Evolutionary conservation across 2,329 filamentous ascomycete species (phyloP), one percentile per base, ranked within the genome.

Genomic region (Aspergillus latus): DNA sequence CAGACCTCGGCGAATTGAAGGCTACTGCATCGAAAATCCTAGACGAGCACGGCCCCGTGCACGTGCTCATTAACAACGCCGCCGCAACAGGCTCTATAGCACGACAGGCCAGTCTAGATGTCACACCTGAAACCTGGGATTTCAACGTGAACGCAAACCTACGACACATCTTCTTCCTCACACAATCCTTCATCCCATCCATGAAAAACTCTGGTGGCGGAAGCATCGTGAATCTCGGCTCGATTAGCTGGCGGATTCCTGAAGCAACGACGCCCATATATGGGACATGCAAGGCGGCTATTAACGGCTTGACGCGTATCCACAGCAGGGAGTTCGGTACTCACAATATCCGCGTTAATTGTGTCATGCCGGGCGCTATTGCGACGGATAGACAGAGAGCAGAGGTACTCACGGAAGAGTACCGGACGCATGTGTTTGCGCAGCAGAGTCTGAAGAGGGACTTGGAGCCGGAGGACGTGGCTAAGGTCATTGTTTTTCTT

Each of bases 331-430:
- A 77, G 64, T 71, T 76, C 49, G 75, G 74, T 0, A 44, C 34
- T 5, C 54, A 61, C n/a, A 71, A 72, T 1, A 67, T 78, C 15
- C 59, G 78, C 0, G 74, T 81, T 5, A 82, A 82, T 51, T 79
- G 76, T 54, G 74, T 82, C 30, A 78, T 81, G 76, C 79, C 80
- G 0, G 78, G 78, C 0, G 69, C 76, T 2, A 77, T 81, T 32
- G 77, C 76, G 1, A 81, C 79, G 5, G 66, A 75, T 68, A 66
- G 76, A 3, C 77, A 80, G 72, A 72, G 71, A 34, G 64, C 73
- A 0, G 73, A 77, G 56, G 70, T 81, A 11, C 59, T 79, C 34
- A 81, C 77, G 29, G 68, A 71, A 0, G 77, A 78, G 63, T 76
- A 64, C 53, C 59, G 56, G 6, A 55, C 39, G 1, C 63, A 66